These are phyloP conservation scores for Candida sanyaensis DNA, from an alignment of 1,139 yeast species.

Conservation along the genomic window DNA sequence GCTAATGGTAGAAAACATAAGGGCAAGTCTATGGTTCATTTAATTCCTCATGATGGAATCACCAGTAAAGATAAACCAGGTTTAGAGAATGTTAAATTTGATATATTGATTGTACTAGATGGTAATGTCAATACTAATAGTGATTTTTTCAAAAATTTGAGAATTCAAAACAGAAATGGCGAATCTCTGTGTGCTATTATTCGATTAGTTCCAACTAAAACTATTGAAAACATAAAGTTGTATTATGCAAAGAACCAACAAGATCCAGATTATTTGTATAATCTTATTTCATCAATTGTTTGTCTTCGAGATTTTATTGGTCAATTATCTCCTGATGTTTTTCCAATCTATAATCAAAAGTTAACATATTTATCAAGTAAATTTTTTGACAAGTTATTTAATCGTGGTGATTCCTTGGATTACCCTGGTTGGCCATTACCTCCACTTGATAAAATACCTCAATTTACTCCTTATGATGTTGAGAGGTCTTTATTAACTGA, in stretches of 20 bases:
- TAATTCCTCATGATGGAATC: conserved; percentile 46
- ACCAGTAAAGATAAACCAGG: conserved; percentile 28
- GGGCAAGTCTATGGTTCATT: conserved; percentile 30
- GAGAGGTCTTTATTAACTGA: conserved; percentile 79
- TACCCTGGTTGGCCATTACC: conserved; percentile 77
- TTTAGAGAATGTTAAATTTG: conserved; percentile 43
- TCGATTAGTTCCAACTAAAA: conserved; percentile 71
- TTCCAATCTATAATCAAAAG: conserved; percentile 73
- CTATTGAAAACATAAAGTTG: conserved; percentile 74
- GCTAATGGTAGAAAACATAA: conserved; percentile 9
- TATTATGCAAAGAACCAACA: conserved; percentile 28
- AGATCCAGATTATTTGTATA: conserved; percentile 54
- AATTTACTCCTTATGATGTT: conserved; percentile 69
- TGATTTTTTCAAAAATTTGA: conserved; percentile 29
- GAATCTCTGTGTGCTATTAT: conserved; percentile 46
- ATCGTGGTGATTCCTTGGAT: conserved; percentile 19
- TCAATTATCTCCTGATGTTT: conserved; percentile 72
- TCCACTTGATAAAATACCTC: conserved; percentile 63
- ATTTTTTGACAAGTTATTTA: conserved; percentile 54
- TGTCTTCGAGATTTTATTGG: conserved; percentile 87
- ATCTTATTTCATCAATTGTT: conserved; percentile 79
- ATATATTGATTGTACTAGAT: conserved; percentile 70
- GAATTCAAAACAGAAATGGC: conserved; percentile 31
- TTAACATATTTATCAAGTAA: conserved; percentile 57
- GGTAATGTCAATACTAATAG: conserved; percentile 54